These are phyloP conservation scores for Tuber magnatum DNA, from an alignment of 495 filamentous ascomycete genomes.

Conservation along the genomic window DNA sequence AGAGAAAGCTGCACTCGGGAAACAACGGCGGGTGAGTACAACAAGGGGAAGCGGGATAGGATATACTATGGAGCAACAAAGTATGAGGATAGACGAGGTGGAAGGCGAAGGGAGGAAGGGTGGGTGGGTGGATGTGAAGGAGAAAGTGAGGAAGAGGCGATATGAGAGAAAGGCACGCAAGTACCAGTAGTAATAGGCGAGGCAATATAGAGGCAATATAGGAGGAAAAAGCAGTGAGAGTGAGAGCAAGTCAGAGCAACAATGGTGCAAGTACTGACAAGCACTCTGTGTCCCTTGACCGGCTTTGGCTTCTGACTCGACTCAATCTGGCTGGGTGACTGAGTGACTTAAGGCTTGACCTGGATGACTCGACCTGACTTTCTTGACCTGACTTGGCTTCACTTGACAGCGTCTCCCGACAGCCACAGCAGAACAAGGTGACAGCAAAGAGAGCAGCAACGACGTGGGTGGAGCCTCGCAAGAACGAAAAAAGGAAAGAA, in stretches of 20 bases:
- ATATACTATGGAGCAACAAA: not conserved
- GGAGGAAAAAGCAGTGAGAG: slow-evolving; percentile 8
- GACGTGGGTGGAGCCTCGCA: slow-evolving; percentile 35
- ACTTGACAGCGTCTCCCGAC: slow-evolving; percentile 8
- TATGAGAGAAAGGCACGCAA: slow-evolving; percentile 25
- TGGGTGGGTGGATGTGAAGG: slow-evolving; percentile 26
- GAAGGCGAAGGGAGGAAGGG: not conserved
- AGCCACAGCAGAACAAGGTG: slow-evolving; percentile 28
- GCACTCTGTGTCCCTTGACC: slow-evolving; percentile 3
- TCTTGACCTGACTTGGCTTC: not conserved
- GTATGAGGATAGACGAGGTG: not conserved
- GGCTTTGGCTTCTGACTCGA: not conserved
- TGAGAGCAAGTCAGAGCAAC: not conserved
- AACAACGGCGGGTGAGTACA: not conserved
- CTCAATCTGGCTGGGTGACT: not conserved
- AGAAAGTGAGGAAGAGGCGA: slow-evolving; percentile 18
- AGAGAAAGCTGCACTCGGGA: slow-evolving; percentile 12
- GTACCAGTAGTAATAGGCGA: slow-evolving; percentile 18
- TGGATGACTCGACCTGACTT: not conserved
- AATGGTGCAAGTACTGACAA: not conserved
- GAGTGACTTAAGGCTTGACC: not conserved
- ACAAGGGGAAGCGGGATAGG: slow-evolving; percentile 1
- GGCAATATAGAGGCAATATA: slow-evolving; percentile 22
- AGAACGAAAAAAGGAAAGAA: slow-evolving; percentile 17
- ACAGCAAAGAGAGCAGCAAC: slow-evolving; percentile 28